These are phyloP conservation scores for Globisporangium middletonii DNA, from an alignment of 352 stramenopile species.

Conservation along the genomic window DNA sequence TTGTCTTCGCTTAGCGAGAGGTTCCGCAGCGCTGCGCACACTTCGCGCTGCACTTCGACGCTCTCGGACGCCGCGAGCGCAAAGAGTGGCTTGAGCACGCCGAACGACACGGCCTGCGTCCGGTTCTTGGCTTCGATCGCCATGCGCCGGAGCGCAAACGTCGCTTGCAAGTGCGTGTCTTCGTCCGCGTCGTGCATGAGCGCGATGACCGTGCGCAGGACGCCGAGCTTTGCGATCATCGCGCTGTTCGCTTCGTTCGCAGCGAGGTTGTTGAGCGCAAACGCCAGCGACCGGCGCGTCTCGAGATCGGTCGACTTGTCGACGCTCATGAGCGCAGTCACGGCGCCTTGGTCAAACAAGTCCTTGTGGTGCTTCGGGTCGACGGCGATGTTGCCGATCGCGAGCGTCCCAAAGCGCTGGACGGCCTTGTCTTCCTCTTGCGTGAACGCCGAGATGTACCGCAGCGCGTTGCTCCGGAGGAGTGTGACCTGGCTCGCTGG, in stretches of 20 bases:
- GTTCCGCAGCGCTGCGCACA: conserved; percentile 90
- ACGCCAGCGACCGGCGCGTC: conserved; percentile 89
- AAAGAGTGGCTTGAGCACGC: conserved; percentile 88
- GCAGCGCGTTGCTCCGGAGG: conserved; percentile 79
- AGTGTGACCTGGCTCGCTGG: conserved; percentile 86
- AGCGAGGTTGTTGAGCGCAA: conserved; percentile 94
- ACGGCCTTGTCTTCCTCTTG: conserved; percentile 72
- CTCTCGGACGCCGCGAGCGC: conserved; percentile 79
- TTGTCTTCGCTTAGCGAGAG: conserved; percentile 90
- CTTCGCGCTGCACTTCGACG: conserved; percentile 91
- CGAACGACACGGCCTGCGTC: conserved; percentile 89
- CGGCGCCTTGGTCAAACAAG: conserved; percentile 89
- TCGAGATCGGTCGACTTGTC: conserved; percentile 83
- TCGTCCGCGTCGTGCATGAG: conserved; percentile 87
- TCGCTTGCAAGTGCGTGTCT: conserved; percentile 91
- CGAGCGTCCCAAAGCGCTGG: conserved; percentile 88
- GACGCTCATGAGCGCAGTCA: conserved; percentile 88
- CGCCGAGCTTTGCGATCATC: conserved; percentile 80
- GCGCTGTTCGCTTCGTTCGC: conserved; percentile 88
- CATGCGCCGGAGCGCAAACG: conserved; percentile 90
- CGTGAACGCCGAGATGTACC: conserved; percentile 85
- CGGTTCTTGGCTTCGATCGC: conserved; percentile 88
- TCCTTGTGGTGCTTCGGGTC: conserved; percentile 86
- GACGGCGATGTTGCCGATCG: conserved; percentile 90
- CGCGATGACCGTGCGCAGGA: conserved; percentile 78